Percentiles rank a stretch among this genome's conserved stretches.
These are phyloP conservation scores for Colletotrichum abscissum DNA, from an alignment of 2,329 filamentous ascomycete genomes.

Conservation along the genomic window DNA sequence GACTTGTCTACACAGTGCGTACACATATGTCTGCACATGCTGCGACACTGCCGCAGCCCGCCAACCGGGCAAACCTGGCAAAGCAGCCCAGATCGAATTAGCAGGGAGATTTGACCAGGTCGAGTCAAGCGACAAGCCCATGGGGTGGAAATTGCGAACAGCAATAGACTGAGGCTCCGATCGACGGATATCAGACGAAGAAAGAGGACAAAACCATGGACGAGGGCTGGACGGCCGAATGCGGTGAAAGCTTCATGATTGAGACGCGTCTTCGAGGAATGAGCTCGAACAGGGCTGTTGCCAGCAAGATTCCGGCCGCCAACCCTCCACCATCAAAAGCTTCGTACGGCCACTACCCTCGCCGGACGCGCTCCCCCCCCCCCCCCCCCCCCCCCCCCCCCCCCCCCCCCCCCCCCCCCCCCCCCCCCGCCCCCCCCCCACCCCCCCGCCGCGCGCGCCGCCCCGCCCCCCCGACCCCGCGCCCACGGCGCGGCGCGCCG, in stretches of 20 bases:
- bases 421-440: no score
- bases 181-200: slow-evolving; percentile 8
- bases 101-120: slow-evolving; percentile 4
- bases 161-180: background rate
- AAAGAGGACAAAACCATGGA: background rate
- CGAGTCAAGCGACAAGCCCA: slow-evolving; percentile 7
- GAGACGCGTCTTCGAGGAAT: background rate
- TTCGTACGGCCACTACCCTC: background rate
- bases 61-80: slow-evolving; percentile 24
- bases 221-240: background rate
- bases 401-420: no score
- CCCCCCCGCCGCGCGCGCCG: no score
- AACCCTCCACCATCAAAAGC: background rate
- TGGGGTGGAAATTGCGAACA: background rate
- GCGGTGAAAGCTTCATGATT: background rate
- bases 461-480: no score
- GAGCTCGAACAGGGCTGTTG: background rate
- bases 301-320: background rate
- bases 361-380: background rate
- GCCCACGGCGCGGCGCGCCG: no score
- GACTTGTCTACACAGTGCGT: slow-evolving; percentile 15
- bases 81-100: background rate
- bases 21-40: background rate
- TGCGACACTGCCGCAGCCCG: background rate
- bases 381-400: background rate